Percentiles rank a stretch among this genome's conserved stretches.
Conservation (phyloP, 1,284 basidiomycete genomes). For the Sporisorium graminicola region DNA sequence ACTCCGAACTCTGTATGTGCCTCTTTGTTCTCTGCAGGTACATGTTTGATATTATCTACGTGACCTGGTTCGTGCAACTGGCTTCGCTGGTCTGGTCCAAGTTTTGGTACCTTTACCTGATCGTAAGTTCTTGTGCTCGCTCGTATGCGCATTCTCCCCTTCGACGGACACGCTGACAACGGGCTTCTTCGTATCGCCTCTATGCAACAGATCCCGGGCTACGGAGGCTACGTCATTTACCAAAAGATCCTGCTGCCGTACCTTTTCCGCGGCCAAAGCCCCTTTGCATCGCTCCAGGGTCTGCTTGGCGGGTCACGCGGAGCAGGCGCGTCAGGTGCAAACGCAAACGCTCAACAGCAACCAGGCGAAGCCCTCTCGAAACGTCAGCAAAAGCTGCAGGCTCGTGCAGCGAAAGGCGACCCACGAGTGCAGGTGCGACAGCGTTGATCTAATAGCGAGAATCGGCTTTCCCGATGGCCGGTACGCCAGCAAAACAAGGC, state of each 20-base stretch:
- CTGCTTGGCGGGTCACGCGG: conserved; percentile 7
- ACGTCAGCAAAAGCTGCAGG: conserved; percentile 67
- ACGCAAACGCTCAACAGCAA: conserved; percentile 25
- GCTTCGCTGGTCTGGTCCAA: conserved; percentile 64
- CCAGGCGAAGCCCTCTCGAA: conserved; percentile 49
- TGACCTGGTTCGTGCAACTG: conserved; percentile 70
- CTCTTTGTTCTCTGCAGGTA: conserved; percentile 49
- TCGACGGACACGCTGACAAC: not conserved
- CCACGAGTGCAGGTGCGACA: conserved; percentile 54
- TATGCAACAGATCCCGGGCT: conserved; percentile 67
- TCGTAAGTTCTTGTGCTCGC: conserved; percentile 51
- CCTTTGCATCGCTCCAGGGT: conserved; percentile 32
- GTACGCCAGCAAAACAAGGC: not conserved
- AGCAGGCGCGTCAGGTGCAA: conserved; percentile 5
- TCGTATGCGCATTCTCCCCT: not conserved
- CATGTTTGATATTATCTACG: conserved; percentile 70
- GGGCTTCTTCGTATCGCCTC: not conserved
- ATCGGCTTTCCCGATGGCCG: not conserved
- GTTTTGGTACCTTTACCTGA: conserved; percentile 67
- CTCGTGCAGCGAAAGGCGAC: conserved; percentile 60
- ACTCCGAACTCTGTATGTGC: not conserved
- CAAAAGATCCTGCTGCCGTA: conserved; percentile 63
- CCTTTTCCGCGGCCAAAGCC: conserved; percentile 58
- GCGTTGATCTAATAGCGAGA: conserved; percentile 13
- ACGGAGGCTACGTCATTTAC: conserved; percentile 65